A percentile compares a stretch with the other conserved stretches of the same genome.
Conservation (phyloP, 495 filamentous ascomycete species). For the Penicillium antarcticum region DNA sequence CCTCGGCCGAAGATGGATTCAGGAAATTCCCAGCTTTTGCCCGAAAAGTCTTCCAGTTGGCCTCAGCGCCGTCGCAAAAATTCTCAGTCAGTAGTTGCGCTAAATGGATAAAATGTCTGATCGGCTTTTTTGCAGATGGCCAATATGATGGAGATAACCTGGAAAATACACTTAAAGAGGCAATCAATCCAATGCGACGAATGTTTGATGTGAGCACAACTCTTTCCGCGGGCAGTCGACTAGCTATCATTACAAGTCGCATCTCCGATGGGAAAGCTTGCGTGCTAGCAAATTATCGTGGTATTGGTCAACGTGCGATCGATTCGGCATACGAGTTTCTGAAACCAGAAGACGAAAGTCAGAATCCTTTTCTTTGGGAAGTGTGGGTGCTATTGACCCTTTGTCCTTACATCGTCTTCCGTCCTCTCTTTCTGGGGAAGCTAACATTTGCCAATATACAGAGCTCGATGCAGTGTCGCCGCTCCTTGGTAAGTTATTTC, state of each 20-base stretch:
- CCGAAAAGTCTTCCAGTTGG: conserved; percentile 3
- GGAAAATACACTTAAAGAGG: conserved; percentile 2
- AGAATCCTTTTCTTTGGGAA: conserved; percentile 14
- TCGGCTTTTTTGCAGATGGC: conserved; percentile 6
- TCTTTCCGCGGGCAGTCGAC: not conserved
- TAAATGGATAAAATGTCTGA: not conserved
- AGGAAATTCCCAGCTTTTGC: conserved; percentile 11
- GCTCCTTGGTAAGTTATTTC: conserved; percentile 17
- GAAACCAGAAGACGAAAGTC: not conserved
- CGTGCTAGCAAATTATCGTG: conserved; percentile 21
- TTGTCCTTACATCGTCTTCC: not conserved
- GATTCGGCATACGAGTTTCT: conserved; percentile 16
- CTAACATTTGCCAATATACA: conserved; percentile 1
- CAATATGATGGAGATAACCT: conserved; percentile 8
- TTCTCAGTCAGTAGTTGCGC: not conserved
- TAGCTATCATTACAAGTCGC: conserved; percentile 19
- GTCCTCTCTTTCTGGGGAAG: not conserved
- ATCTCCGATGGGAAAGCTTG: conserved; percentile 16
- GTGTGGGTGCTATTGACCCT: conserved; percentile 11
- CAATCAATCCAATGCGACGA: conserved; percentile 3
- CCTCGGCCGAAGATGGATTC: conserved; percentile 7
- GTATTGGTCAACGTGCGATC: not conserved
- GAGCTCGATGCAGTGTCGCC: conserved; percentile 17
- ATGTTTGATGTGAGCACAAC: conserved; percentile 13
- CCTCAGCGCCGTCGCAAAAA: not conserved